A percentile compares a stretch with the other conserved stretches of the same genome.
phyloP scores from a whole-genome alignment of 805 yeast species.

The Candida xiaguanensis region DNA sequence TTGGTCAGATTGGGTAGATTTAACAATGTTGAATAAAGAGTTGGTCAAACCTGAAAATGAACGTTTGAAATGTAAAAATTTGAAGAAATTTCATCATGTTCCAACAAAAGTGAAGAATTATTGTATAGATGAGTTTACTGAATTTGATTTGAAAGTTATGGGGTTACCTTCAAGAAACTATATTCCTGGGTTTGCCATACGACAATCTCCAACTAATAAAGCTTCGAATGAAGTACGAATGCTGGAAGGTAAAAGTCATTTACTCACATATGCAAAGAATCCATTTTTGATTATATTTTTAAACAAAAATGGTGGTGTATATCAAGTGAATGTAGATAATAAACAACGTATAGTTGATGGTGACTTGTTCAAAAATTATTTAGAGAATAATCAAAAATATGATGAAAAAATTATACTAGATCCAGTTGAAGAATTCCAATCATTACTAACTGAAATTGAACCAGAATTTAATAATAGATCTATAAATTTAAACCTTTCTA shows the following conservation, averaged over 20 bases:
- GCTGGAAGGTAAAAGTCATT: conserved; percentile 39
- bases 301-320: conserved; percentile 30
- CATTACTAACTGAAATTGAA: conserved; percentile 17
- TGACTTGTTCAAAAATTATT: conserved; percentile 29
- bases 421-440: conserved; percentile 28
- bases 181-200: conserved; percentile 40
- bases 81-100: conserved; percentile 17
- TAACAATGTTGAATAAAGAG: conserved; percentile 35
- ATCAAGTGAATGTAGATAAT: conserved; percentile 26
- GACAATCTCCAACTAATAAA: conserved; percentile 23
- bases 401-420: conserved; percentile 19
- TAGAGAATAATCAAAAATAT: conserved; percentile 16
- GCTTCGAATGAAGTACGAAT: conserved; percentile 31
- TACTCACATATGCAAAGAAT: conserved; percentile 33
- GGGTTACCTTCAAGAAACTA: conserved; percentile 18
- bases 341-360: conserved; percentile 27
- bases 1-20: conserved; percentile 57
- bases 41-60: conserved; percentile 16
- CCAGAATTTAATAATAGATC: conserved; percentile 17
- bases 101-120: conserved; percentile 15
- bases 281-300: conserved; percentile 40
- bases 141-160: conserved; percentile 18
- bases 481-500: conserved; percentile 20
- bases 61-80: conserved; percentile 19
- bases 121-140: conserved; percentile 17